phyloP scores from a whole-genome alignment of 176 grass and related monocot species.

The Rhynchospora pubera region DNA sequence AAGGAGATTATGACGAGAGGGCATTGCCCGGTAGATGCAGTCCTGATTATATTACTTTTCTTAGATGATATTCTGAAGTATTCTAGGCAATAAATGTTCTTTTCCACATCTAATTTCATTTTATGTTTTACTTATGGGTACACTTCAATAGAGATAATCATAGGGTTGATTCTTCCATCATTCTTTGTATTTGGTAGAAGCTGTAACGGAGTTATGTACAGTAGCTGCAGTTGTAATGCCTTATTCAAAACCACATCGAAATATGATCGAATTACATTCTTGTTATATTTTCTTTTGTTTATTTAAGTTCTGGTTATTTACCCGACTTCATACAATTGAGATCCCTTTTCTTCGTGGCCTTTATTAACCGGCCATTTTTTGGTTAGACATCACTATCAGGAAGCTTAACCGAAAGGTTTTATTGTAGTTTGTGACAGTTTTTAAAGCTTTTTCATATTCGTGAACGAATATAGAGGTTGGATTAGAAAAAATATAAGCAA shows the following conservation, averaged over 20 bases:
- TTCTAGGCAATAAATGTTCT: conserved; percentile 2
- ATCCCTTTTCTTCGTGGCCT: no score
- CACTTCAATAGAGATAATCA: neutral
- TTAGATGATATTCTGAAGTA: neutral
- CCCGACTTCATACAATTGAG: neutral
- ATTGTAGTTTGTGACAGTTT: no score
- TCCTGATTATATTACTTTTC: neutral
- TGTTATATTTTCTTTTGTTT: neutral
- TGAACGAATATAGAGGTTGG: no score
- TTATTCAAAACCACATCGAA: neutral
- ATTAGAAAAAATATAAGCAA: no score
- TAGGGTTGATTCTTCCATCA: conserved; percentile 10
- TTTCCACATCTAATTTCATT: neutral
- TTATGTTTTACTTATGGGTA: neutral
- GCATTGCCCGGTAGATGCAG: neutral
- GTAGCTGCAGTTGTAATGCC: neutral
- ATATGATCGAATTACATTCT: neutral
- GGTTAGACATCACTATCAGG: no score
- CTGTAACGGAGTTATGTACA: conserved; percentile 9
- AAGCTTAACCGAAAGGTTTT: no score
- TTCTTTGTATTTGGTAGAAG: conserved; percentile 4
- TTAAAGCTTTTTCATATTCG: no score
- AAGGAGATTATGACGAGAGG: neutral
- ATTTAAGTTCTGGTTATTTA: neutral
- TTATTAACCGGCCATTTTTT: no score